Base-by-base conservation (phyloP, 345 rosid species). In the Sonneratia alba region DNA sequence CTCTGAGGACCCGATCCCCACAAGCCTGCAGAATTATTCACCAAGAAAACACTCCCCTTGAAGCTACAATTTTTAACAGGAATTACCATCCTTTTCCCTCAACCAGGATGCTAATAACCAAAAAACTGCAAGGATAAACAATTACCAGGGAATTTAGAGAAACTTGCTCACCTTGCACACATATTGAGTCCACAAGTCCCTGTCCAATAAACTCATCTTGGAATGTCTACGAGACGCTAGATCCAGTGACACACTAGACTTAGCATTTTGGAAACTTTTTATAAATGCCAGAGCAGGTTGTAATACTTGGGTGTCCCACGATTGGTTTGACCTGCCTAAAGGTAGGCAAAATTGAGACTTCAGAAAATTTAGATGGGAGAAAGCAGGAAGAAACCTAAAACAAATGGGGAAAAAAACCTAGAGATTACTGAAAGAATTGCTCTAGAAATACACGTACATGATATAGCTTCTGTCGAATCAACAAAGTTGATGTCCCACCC, bases 101-200 rank as follows among this genome's bases (percentile, higher is more conserved):
- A 16, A 55, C 18, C 18, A 6, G 59, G 59, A 55, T 18, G 59
- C 18, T 55, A 3, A 55, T 12, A 55, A 16, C 59, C 59, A 13
- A 16, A 40, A 47, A 63, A n/a, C 21, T 1, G 40, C 14, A 45
- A 27, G 40, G 2, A 27, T 8, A 57, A 11, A 56, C 42, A 0
- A 64, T 57, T 32, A 73, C 55, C 36, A 21, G 9, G 51, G 5
- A 11, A 51, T 2, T 15, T 14, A 55, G 47, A 5, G 45, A 49
- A 24, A 10, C 36, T 72, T 10, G 16, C 69, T 72, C 32, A 92
- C 99, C 94, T 92, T 78, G 77, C 98, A 95, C 22, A 79, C 80
- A 61, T 85, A 88, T 84, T 83, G 94, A 73, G 91, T 88, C 99
- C 99, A 95, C 81, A 95, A 59, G 70, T 92, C 90, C 77, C 94